Evolutionary conservation across 768 basidiomycete species (phyloP).

Genomic region (Rubroboletus pulcherrimus): DNA sequence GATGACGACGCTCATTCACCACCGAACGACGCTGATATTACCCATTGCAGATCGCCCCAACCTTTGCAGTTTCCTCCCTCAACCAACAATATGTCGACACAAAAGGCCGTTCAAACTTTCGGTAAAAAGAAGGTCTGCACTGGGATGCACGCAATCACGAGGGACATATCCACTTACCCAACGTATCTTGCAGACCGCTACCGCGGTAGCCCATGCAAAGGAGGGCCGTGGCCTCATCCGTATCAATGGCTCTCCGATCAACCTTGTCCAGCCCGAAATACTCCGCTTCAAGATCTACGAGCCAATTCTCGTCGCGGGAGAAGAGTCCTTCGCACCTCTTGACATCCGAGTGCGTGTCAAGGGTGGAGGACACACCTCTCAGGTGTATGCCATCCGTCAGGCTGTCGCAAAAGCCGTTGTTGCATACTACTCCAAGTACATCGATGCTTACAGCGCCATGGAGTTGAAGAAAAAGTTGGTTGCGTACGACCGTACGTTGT

Average conservation of each 20-base stretch:
- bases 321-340: slow-evolving; percentile 79
- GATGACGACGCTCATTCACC: slow-evolving; percentile 32
- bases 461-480: slow-evolving; percentile 98
- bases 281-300: slow-evolving; percentile 98
- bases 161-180: slow-evolving; percentile 1
- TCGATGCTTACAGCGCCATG: slow-evolving; percentile 95
- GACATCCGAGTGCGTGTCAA: slow-evolving; percentile 98
- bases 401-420: slow-evolving; percentile 97
- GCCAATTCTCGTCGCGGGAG: slow-evolving; percentile 89
- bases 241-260: slow-evolving; percentile 95
- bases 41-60: slow-evolving; percentile 19
- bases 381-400: slow-evolving; percentile 98
- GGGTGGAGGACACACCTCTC: slow-evolving; percentile 99
- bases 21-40: slow-evolving; percentile 16
- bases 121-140: slow-evolving; percentile 96
- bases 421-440: slow-evolving; percentile 98
- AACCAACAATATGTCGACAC: slow-evolving; percentile 57
- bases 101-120: slow-evolving; percentile 96
- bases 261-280: slow-evolving; percentile 92
- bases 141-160: background rate
- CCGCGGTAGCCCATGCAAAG: slow-evolving; percentile 94
- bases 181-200: slow-evolving; percentile 69
- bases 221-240: slow-evolving; percentile 96
- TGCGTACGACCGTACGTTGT: slow-evolving; percentile 86
- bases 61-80: slow-evolving; percentile 22